Base-by-base conservation (phyloP, 2,329 filamentous ascomycete species). In the Periglandula ipomoeae region DNA sequence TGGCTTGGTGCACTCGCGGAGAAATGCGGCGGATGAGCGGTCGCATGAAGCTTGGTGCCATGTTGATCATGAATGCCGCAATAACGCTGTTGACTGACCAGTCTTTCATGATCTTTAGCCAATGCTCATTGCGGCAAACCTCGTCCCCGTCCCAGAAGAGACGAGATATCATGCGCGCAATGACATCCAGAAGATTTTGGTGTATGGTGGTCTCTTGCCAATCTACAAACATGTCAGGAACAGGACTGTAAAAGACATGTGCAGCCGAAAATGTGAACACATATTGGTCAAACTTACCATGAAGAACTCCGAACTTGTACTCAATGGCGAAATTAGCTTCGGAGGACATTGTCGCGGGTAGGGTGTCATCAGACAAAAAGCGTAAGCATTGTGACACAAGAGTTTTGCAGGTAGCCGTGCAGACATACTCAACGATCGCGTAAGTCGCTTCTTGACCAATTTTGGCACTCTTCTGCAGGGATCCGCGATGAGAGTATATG, bases 101-200 rank as follows among this genome's bases (percentile, higher is more conserved):
- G 9, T 52, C 23, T 26, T 52, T 52, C 44, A 52, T 50, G 24
- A 47, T 47, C 9, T 37, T 45, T 19, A 52, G 44, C 50, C 50
- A 52, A 11, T 20, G 20, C 23, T 52, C 34, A 20, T 50, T 42
- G 4, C 50, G 47, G 24, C 50, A 52, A 19, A 52, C 47, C 42
- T 52, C 50, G 19, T 52, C 40, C 2, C 50, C 50, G 38, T 52
- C 47, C 50, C 50, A 52, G 27, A 52, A 52, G 4, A 52, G 47
- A 30, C 50, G 50, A 19, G 47, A 52, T 22, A 50, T 50, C 47
- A 52, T 44, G 5, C 50, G 50, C 15, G 50, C 50, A 50, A 50
- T 42, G 6, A 52, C 26, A 40, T 52, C 50, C 3, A 50, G 23
- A n/a, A 40, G 24, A 17, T n/a, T 22, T 15, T 44, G 44, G 17